Percentiles rank a stretch among this genome's conserved stretches.
Evolutionary conservation across 352 stramenopile genomes (phyloP).

Genomic region (Phytophthora niederhauseri): DNA sequence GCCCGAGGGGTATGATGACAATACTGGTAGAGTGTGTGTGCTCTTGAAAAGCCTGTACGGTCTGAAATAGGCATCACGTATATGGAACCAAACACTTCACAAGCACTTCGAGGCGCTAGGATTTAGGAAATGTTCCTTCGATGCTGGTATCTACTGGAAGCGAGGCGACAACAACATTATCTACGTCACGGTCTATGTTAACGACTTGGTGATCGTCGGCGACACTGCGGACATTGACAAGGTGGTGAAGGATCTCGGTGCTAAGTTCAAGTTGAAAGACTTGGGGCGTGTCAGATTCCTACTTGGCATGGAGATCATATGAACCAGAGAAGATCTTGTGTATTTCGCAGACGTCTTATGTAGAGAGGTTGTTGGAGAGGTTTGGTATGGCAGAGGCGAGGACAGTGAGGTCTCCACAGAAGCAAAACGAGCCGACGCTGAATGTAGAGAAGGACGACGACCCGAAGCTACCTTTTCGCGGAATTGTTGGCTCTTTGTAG

Average conservation of each 20-base stretch:
- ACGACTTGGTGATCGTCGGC: conserved; percentile 5
- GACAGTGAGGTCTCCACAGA: not conserved
- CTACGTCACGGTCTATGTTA: conserved; percentile 3
- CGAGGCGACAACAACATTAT: not conserved
- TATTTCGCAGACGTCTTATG: not conserved
- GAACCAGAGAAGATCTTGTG: not conserved
- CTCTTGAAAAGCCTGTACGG: not conserved
- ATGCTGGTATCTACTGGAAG: conserved; percentile 5
- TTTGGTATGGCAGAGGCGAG: conserved; percentile 1
- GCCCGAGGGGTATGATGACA: not conserved
- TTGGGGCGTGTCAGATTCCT: conserved; percentile 3
- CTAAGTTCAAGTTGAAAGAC: conserved; percentile 16
- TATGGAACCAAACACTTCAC: not conserved
- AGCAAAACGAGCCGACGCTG: not conserved
- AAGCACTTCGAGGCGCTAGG: not conserved
- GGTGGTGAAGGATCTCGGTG: not conserved
- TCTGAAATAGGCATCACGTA: not conserved
- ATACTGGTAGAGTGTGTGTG: not conserved
- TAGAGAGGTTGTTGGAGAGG: not conserved
- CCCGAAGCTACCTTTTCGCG: not conserved
- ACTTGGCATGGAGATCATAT: conserved; percentile 11
- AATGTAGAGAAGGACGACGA: not conserved
- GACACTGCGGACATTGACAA: not conserved
- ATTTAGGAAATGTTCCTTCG: not conserved
- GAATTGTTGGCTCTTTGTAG: not conserved